Base-by-base conservation (phyloP, 495 filamentous ascomycete genomes). In the Tuber umbilicatum region DNA sequence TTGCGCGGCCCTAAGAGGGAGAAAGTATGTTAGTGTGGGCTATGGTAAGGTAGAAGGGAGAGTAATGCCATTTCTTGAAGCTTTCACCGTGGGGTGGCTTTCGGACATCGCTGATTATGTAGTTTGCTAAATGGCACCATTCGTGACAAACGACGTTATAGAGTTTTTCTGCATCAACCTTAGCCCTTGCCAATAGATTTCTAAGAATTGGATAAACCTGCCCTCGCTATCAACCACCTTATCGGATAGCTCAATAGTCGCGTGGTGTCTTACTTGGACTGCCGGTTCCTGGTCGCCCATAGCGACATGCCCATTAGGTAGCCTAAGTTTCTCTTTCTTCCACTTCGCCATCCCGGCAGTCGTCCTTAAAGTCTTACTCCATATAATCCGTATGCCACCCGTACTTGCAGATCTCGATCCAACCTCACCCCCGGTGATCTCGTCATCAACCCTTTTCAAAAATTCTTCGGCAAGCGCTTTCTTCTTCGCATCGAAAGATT, bases 71-170 rank as follows among this genome's bases (percentile, higher is more conserved):
- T 35, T 83, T 77, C 84, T 97, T 93, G 86, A 98, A 98, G 76
- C 91, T 90, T 21, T 86, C 84, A 17, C 94, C 94, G 81, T 98
- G 95, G 1, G 93, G 91, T 73, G 91, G 87, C 43, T 88, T 88
- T 35, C 86, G 86, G 37, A 91, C 84, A 23, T 89, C 86, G 43
- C 86, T 88, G 70, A 97, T 86, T 86, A 97, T 93, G 83, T 91
- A 96, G 80, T 92, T 94, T 42, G 92, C 90, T 1, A 98, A 86
- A 82, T 99, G 95, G 84, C 94, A 97, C 85, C 93, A 99, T 77
- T 99, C 95, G 83, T 99, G 95, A 4, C 94, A 93, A 35, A 97
- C 80, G 0, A 92, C 92, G 83, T 97, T 97, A 69, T 94, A 85
- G 35, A 99, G 86, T 35, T 93, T 89, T 68, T 92, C 85, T 76